A percentile compares a stretch with the other conserved stretches of the same genome.
Evolutionary conservation across 441 rosid genomes (phyloP).

Genomic region (Geranium incanum): DNA sequence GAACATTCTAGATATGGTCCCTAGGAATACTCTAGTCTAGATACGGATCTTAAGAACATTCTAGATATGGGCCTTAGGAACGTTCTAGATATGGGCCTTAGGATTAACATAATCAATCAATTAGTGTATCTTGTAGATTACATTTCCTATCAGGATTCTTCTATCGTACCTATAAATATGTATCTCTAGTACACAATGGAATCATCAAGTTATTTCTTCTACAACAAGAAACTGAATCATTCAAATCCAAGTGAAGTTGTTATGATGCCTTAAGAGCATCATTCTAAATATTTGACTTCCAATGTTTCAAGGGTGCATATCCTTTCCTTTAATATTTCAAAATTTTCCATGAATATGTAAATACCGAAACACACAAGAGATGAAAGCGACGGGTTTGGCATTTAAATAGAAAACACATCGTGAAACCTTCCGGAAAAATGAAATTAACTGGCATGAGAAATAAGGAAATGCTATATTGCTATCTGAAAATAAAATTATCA

Average conservation of each 20-base stretch:
- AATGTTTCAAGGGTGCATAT: not conserved
- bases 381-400: slow-evolving; percentile 3
- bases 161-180: too few relatives aligned
- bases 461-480: not conserved
- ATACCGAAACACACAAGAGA: not conserved
- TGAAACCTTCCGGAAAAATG: not conserved
- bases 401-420: slow-evolving; percentile 2
- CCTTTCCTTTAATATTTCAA: not conserved
- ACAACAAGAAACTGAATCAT: not conserved
- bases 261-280: not conserved
- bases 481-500: not conserved
- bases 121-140: too few relatives aligned
- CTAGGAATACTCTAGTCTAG: too few relatives aligned
- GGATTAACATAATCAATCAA: too few relatives aligned
- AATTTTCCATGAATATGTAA: not conserved
- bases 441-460: not conserved
- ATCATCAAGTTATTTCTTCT: too few relatives aligned
- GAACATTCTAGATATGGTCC: too few relatives aligned
- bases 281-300: not conserved
- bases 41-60: too few relatives aligned
- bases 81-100: too few relatives aligned
- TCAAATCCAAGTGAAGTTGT: slow-evolving; percentile 1
- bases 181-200: too few relatives aligned
- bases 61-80: too few relatives aligned
- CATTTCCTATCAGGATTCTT: too few relatives aligned